Conservation (phyloP, 805 yeast species). For the Metschnikowia peoriensis region DNA sequence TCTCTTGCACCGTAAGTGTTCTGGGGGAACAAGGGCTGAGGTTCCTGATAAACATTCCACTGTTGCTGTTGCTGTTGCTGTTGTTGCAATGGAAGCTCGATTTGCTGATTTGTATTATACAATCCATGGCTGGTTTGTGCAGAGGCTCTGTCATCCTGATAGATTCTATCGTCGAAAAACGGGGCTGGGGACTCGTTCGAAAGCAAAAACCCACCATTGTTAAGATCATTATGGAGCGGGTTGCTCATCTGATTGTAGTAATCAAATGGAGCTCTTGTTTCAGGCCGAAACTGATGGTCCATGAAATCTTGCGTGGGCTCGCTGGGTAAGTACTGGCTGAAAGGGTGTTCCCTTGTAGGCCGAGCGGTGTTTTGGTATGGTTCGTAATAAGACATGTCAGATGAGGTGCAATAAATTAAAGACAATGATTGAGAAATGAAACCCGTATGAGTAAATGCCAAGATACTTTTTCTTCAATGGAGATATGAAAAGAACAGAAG, state of each 20-base stretch:
- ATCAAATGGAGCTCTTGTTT: neutral
- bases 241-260: conserved; percentile 3
- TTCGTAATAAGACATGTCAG: conserved; percentile 40
- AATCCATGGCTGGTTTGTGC: conserved; percentile 1
- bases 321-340: conserved; percentile 29
- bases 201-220: neutral
- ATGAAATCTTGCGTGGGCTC: conserved; percentile 5
- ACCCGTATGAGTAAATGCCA: conserved; percentile 3
- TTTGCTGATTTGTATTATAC: neutral
- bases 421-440: conserved; percentile 2
- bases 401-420: neutral
- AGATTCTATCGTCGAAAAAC: conserved; percentile 1
- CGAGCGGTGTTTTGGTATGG: conserved; percentile 39
- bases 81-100: neutral
- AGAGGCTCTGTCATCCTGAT: neutral
- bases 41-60: conserved; percentile 7
- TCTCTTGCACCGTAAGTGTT: conserved; percentile 1
- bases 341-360: conserved; percentile 26
- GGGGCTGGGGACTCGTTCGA: neutral
- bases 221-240: neutral
- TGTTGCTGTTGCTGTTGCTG: neutral
- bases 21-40: conserved; percentile 2
- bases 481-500: too few species aligned
- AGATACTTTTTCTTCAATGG: neutral
- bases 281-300: conserved; percentile 4